Evolutionary conservation across 176 grass and related monocot genomes (phyloP).

Genomic region (Phyllostachys edulis): DNA sequence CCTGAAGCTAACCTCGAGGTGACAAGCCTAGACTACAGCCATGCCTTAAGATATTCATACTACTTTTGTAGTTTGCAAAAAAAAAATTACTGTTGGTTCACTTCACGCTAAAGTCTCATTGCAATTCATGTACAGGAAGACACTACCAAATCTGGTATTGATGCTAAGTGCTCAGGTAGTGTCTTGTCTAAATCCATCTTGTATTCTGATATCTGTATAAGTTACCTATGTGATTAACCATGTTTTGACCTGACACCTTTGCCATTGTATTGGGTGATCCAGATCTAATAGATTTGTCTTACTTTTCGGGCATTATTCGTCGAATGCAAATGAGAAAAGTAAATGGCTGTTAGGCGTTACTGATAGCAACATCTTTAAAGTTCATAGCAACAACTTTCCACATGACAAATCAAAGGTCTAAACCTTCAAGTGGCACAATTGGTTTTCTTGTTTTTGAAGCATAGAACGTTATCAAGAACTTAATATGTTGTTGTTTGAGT

Average conservation of each 20-base stretch:
- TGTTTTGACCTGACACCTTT: slow-evolving; percentile 17
- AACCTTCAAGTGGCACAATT: background rate
- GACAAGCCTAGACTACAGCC: slow-evolving; percentile 12
- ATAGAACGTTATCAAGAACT: slow-evolving; percentile 26
- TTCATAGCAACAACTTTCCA: slow-evolving; percentile 80
- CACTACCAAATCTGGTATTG: slow-evolving; percentile 42
- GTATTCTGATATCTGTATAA: slow-evolving; percentile 24
- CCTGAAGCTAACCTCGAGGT: slow-evolving; percentile 64
- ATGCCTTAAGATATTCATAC: background rate
- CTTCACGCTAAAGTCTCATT: slow-evolving; percentile 25
- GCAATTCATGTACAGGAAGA: slow-evolving; percentile 49
- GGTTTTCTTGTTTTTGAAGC: slow-evolving; percentile 11
- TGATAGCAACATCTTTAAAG: slow-evolving; percentile 88
- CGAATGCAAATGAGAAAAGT: slow-evolving; percentile 71
- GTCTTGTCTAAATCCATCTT: slow-evolving; percentile 18
- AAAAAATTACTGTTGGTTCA: slow-evolving; percentile 23
- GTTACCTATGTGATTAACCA: slow-evolving; percentile 18
- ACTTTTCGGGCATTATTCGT: slow-evolving; percentile 71
- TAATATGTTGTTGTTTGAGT: slow-evolving; percentile 28
- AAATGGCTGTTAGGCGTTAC: slow-evolving; percentile 80
- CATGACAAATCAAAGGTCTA: slow-evolving; percentile 92
- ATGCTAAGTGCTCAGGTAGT: slow-evolving; percentile 59
- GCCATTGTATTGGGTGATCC: slow-evolving; percentile 30
- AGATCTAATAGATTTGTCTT: slow-evolving; percentile 75
- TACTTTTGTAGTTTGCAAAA: slow-evolving; percentile 1